A percentile compares a stretch with the other conserved stretches of the same genome.
Evolutionary conservation across 805 yeast species (phyloP).

Genomic region (Schwanniomyces polymorphus): DNA sequence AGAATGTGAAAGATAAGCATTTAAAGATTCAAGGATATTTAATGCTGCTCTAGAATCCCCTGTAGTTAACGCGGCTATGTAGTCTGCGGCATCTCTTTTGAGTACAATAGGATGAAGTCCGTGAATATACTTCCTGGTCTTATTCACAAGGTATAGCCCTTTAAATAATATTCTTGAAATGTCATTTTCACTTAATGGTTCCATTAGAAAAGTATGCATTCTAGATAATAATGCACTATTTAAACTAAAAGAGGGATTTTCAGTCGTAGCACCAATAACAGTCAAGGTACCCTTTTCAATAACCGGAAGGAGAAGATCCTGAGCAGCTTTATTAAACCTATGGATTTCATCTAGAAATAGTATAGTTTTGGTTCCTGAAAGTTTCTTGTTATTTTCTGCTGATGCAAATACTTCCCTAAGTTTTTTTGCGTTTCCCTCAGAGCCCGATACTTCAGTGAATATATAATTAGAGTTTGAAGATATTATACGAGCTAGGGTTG

Average conservation of each 20-base stretch:
- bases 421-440: conserved; percentile 35
- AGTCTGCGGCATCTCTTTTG: conserved; percentile 56
- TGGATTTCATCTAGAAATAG: conserved; percentile 46
- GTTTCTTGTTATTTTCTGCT: conserved; percentile 35
- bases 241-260: conserved; percentile 57
- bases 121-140: conserved; percentile 54
- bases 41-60: conserved; percentile 91
- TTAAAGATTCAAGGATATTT: conserved; percentile 73
- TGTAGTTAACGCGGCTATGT: conserved; percentile 69
- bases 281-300: conserved; percentile 40
- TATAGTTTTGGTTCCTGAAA: conserved; percentile 41
- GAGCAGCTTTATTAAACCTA: conserved; percentile 43
- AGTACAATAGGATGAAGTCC: conserved; percentile 52
- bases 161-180: conserved; percentile 33
- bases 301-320: conserved; percentile 42
- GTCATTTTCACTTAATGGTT: conserved; percentile 31
- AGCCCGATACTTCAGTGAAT: conserved; percentile 42
- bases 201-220: conserved; percentile 47
- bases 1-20: conserved; percentile 48
- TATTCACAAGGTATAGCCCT: conserved; percentile 51
- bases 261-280: conserved; percentile 52
- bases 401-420: conserved; percentile 33
- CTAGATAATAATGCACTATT: conserved; percentile 44
- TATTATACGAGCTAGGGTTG: conserved; percentile 41
- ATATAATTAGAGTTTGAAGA: conserved; percentile 28